phyloP scores from a whole-genome alignment of 179 eudicot species.

The Beta macrorhiza region DNA sequence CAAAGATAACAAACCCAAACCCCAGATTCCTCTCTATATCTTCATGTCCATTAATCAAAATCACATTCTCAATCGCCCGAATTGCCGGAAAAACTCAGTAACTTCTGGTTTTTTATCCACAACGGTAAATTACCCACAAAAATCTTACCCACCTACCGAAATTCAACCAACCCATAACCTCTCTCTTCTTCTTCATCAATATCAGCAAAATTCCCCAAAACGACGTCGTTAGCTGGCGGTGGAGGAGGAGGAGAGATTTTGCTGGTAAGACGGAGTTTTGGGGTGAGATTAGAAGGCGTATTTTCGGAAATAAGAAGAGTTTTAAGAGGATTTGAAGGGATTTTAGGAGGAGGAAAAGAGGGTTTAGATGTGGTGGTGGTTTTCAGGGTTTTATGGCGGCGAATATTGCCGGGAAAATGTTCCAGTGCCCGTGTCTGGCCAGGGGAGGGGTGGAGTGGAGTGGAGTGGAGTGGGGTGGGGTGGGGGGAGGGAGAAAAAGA shows the following conservation, averaged over 20 bases:
- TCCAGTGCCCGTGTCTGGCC: too few species aligned
- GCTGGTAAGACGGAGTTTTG: too few species aligned
- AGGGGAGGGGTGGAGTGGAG: too few species aligned
- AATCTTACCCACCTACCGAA: conserved; percentile 69
- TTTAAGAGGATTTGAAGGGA: too few species aligned
- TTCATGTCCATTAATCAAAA: conserved; percentile 71
- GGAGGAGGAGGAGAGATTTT: neutral
- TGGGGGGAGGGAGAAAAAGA: too few species aligned
- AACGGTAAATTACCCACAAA: conserved; percentile 82
- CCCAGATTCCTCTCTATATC: conserved; percentile 76
- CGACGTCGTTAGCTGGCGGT: conserved; percentile 20
- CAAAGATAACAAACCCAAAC: conserved; percentile 77
- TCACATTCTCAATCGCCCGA: conserved; percentile 71
- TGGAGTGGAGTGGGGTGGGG: too few species aligned
- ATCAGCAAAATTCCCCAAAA: neutral
- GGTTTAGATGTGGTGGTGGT: too few species aligned
- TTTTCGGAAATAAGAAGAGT: too few species aligned
- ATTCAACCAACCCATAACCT: conserved; percentile 27
- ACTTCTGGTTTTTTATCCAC: conserved; percentile 69
- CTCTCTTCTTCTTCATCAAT: neutral
- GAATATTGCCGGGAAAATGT: too few species aligned
- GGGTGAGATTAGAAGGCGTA: too few species aligned
- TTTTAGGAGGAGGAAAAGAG: too few species aligned
- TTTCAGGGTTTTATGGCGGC: too few species aligned
- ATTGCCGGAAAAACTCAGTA: conserved; percentile 38